These are phyloP conservation scores for Botrytis byssoidea DNA, from an alignment of 2,329 filamentous ascomycete genomes.

Conservation along the genomic window DNA sequence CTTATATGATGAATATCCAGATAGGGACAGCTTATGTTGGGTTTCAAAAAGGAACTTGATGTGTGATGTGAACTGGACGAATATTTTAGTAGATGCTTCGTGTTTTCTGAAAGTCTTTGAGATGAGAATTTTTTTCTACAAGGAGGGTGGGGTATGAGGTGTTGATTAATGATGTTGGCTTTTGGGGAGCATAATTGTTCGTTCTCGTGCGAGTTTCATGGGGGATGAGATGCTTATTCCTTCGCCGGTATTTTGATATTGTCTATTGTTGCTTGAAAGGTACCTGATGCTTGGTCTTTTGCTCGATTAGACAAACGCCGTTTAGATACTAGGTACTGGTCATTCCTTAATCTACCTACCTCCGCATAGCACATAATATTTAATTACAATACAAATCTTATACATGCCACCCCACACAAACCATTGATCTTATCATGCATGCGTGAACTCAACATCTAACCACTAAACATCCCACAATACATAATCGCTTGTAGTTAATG, in stretches of 20 bases:
- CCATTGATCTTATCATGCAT: too few species aligned
- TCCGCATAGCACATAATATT: too few species aligned
- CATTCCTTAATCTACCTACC: neutral
- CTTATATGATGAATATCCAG: slow-evolving; percentile 90
- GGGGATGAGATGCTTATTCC: neutral
- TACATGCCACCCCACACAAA: too few species aligned
- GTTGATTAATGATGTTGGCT: neutral
- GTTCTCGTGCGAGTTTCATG: too few species aligned
- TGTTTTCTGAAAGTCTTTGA: slow-evolving; percentile 59
- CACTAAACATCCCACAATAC: too few species aligned
- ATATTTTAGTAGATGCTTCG: slow-evolving; percentile 99
- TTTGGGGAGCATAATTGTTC: neutral
- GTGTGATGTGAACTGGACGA: slow-evolving; percentile 92
- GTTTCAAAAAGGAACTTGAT: slow-evolving; percentile 45
- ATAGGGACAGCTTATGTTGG: slow-evolving; percentile 99
- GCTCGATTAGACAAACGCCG: too few species aligned
- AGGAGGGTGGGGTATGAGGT: neutral
- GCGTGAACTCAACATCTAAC: too few species aligned
- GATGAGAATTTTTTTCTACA: neutral
- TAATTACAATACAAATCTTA: too few species aligned
- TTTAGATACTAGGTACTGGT: too few species aligned
- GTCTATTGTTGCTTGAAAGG: neutral
- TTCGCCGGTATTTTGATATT: neutral
- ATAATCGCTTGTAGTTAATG: too few species aligned
- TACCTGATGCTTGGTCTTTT: neutral